These are phyloP conservation scores for Narthecium ossifragum DNA, from an alignment of 106 monocot genomes.

Conservation along the genomic window DNA sequence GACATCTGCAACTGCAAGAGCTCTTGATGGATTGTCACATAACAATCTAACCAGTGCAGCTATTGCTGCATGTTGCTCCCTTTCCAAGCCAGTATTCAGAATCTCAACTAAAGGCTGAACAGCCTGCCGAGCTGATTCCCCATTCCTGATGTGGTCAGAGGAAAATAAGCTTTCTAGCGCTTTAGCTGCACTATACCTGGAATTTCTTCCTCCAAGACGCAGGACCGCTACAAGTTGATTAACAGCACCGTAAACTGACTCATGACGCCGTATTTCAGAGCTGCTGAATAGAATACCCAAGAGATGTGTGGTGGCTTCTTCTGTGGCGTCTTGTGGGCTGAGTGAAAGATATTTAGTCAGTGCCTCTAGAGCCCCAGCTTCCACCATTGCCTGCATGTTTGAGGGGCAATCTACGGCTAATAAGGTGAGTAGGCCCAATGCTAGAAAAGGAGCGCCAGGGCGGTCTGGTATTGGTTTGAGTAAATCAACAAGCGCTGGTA, in stretches of 20 bases:
- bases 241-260: constrained; percentile 71
- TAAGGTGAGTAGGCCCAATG: constrained; percentile 77
- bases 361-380: constrained; percentile 86
- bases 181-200: constrained; percentile 92
- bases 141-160: constrained; percentile 80
- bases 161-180: constrained; percentile 93
- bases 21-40: constrained; percentile 69
- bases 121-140: constrained; percentile 73
- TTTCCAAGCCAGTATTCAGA: constrained; percentile 74
- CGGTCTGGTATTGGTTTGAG: constrained; percentile 97
- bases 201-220: constrained; percentile 88
- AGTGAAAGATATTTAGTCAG: constrained; percentile 94
- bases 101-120: constrained; percentile 93
- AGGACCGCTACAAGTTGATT: constrained; percentile 93
- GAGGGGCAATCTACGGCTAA: constrained; percentile 65
- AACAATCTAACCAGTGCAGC: constrained; percentile 79
- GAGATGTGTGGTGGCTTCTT: constrained; percentile 85
- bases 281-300: constrained; percentile 87
- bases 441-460: constrained; percentile 91
- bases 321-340: constrained; percentile 88
- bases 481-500: constrained; percentile 91
- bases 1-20: constrained; percentile 68
- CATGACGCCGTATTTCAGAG: constrained; percentile 77
- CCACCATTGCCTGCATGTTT: constrained; percentile 86
- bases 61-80: constrained; percentile 96